phyloP scores from a whole-genome alignment of 176 grass and related monocot genomes.

The Pontederia crassipes region DNA sequence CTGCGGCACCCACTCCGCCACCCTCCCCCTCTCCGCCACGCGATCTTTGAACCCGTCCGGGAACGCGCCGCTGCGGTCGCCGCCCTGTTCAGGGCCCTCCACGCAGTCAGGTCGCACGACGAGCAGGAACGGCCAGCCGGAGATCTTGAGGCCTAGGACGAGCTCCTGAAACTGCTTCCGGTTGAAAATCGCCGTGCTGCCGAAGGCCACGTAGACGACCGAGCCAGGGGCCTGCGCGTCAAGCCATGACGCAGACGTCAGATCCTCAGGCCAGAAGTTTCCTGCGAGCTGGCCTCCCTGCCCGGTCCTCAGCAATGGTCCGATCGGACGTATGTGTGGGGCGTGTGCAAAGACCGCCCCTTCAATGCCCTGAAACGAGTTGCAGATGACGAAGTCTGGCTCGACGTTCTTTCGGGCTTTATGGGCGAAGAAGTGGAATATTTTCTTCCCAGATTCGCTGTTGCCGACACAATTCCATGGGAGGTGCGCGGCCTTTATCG shows the following conservation, averaged over 20 bases:
- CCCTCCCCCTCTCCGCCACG: conserved; percentile 4
- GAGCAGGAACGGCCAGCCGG: conserved; percentile 41
- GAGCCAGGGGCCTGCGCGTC: conserved; percentile 25
- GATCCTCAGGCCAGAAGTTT: conserved; percentile 43
- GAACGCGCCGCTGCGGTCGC: conserved; percentile 10
- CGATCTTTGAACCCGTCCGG: conserved; percentile 18
- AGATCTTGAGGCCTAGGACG: conserved; percentile 33
- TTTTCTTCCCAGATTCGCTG: not conserved
- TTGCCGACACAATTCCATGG: conserved; percentile 13
- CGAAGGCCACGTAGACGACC: conserved; percentile 60
- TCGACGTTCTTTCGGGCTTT: not conserved
- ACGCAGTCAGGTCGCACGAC: conserved; percentile 47
- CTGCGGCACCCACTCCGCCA: conserved; percentile 14
- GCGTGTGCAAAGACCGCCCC: conserved; percentile 20
- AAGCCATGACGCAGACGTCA: conserved; percentile 39
- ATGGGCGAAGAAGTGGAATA: conserved; percentile 9
- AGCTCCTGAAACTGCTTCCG: conserved; percentile 35
- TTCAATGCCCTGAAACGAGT: conserved; percentile 45
- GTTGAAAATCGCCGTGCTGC: conserved; percentile 37
- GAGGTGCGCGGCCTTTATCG: conserved; percentile 10
- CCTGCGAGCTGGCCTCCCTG: conserved; percentile 11
- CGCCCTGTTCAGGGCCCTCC: conserved; percentile 27
- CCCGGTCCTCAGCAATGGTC: conserved; percentile 14
- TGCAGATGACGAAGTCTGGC: conserved; percentile 38
- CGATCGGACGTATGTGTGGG: conserved; percentile 30